Evolutionary conservation across 345 rosid genomes (phyloP), one percentile per base, ranked within the genome.

Genomic region (Euphorbia tirucalli): DNA sequence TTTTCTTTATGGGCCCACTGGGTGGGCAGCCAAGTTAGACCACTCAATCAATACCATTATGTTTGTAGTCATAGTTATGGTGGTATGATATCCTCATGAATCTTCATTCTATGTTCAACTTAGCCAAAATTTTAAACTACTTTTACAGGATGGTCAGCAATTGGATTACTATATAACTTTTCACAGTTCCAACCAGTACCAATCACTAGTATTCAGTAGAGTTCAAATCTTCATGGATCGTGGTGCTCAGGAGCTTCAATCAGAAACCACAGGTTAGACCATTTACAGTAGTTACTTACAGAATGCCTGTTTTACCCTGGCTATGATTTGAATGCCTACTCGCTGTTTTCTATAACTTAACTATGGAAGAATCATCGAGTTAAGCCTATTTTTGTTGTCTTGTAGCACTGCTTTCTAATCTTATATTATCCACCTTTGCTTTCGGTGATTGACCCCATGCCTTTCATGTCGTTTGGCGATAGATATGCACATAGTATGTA

Each of bases 191-290:
- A 16, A 46, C 52, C 52, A 46, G 14, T 44, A 1, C 10, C 2
- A 44, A 44, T 7, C 49, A 44, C 7, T 44, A 44, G 49, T 44
- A 44, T 44, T 13, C 49, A 13, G 52, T 46, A 46, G 7, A 27
- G 63, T 13, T 59, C 7, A 35, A 48, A 61, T 31, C 63, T 62
- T 62, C 79, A 73, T 80, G 83, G 80, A 69, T 74, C 11, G 1
- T 13, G 63, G 62, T 50, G 61, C 69, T 68, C 62, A 5, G 56
- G 77, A 69, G 44, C 65, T 64, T 54, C 65, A 65, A 32, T 71
- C n/a, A 3, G 73, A 76, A 72, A 64, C 21, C 54, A 60, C 71
- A 71, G 79, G 83, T 79, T 18, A 68, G 82, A 67, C 39, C 13
- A 56, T 49, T 9, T 44, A 41, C 2, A 41, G 4, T 41, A 41